Base-by-base conservation (phyloP, 352 stramenopile genomes). In the Phytopythium boreale region DNA sequence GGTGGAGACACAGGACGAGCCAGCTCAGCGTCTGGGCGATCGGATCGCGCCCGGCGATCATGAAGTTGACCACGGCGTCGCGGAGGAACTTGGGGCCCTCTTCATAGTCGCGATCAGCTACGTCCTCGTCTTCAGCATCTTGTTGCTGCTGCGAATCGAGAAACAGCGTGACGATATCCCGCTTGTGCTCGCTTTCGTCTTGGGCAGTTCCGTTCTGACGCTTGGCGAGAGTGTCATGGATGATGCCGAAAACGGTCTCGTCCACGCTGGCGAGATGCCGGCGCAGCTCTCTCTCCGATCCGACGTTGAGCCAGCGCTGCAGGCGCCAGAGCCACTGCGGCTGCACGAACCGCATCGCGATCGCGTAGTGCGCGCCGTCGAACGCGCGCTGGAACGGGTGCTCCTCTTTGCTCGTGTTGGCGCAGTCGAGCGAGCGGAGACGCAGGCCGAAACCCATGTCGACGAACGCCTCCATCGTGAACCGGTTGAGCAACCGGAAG, bases 401-500 rank as follows among this genome's bases (percentile, higher is more conserved):
- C 24, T 69, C 56, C 6, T 76, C 63, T 31, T 60, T 20, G 34
- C 29, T 50, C 36, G 36, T 49, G 47, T 39, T 63, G 36, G 44
- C 62, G 53, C 7, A 12, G 64, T 79, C 68, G 29, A 80, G 68
- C n/a, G 66, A 27, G n/a, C 72, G 66, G 52, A 79, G 69, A 27
- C 76, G 57, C 5, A 57, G 69, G 12, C 43, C 43, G 20, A 49
- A 26, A 19, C 43, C 43, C 43, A 49, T 49, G 43, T 81, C 71
- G 5, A 68, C 64, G 53, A 84, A 77, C 56, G 71, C 63, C n/a
- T 79, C 75, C 7, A 80, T 67, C 27, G 75, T 77, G 61, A 75
- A 79, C 46, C 56, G 34, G 29, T 81, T 46, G 59, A 43, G 26
- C 62, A 64, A 19, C 22, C 43, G 17, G 26, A 27, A 36, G 15